phyloP scores from a whole-genome alignment of 257 asterid species.

The Primulina huaijiensis region DNA sequence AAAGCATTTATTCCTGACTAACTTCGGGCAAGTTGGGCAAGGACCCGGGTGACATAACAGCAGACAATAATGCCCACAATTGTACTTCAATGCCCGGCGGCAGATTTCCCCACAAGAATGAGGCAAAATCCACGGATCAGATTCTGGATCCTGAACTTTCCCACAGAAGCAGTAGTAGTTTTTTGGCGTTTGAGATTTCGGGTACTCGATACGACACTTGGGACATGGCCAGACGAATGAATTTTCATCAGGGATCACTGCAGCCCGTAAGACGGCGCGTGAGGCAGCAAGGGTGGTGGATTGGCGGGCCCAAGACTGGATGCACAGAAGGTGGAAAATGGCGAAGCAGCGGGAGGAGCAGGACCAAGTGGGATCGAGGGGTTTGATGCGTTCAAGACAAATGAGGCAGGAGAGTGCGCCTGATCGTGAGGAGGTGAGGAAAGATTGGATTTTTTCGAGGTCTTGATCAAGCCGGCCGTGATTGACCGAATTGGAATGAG shows the following conservation, averaged over 20 bases:
- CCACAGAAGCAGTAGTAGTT: constrained; percentile 76
- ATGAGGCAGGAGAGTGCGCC: constrained; percentile 96
- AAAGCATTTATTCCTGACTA: constrained; percentile 61
- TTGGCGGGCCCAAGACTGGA: constrained; percentile 90
- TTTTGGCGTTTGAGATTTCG: constrained; percentile 60
- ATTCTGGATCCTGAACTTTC: constrained; percentile 69
- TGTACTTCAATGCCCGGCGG: constrained; percentile 56
- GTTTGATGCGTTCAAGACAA: constrained; percentile 85
- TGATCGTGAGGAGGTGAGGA: constrained; percentile 81
- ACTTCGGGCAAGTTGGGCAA: constrained; percentile 89
- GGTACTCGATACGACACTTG: constrained; percentile 80
- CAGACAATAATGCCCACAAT: constrained; percentile 81
- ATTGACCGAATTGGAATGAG: constrained; percentile 40
- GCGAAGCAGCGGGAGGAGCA: constrained; percentile 84
- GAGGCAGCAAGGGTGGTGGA: constrained; percentile 68
- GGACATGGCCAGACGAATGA: constrained; percentile 88
- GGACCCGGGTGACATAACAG: constrained; percentile 91
- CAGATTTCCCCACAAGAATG: constrained; percentile 95
- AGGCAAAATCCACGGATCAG: constrained; percentile 91
- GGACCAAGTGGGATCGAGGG: constrained; percentile 90
- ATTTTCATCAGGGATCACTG: constrained; percentile 39
- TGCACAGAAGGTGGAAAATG: constrained; percentile 83
- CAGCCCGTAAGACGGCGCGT: constrained; percentile 80
- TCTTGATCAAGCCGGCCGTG: constrained; percentile 46
- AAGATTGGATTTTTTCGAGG: constrained; percentile 82